phyloP scores from a whole-genome alignment of 116 monocot genomes.

The Dioscorea cayenensis region DNA sequence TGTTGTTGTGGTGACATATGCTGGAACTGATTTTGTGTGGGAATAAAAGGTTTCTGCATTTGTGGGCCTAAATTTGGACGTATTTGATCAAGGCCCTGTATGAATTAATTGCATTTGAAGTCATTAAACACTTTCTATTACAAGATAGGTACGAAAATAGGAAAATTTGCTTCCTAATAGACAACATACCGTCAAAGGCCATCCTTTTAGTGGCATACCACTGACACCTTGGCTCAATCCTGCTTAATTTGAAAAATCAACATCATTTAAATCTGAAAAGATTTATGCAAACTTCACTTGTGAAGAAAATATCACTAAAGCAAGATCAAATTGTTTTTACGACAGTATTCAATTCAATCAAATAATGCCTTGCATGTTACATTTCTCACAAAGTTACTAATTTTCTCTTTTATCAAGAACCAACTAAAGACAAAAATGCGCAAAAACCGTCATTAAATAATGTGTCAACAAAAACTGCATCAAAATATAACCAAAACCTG shows the following conservation, averaged over 20 bases:
- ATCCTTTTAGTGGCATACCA: slow-evolving; percentile 88
- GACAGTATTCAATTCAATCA: not conserved
- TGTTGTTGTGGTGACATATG: slow-evolving; percentile 84
- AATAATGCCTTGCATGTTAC: not conserved
- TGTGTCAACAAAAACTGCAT: too few relatives aligned
- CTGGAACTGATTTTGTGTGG: slow-evolving; percentile 78
- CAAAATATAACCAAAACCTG: too few relatives aligned
- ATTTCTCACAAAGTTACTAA: too few relatives aligned
- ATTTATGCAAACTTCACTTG: not conserved
- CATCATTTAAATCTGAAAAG: not conserved
- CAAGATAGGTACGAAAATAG: not conserved
- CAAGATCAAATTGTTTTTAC: not conserved
- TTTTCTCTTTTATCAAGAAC: too few relatives aligned
- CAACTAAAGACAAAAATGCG: too few relatives aligned
- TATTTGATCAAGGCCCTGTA: slow-evolving; percentile 83
- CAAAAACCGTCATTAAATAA: too few relatives aligned
- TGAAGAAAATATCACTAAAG: not conserved
- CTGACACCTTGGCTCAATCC: slow-evolving; percentile 85
- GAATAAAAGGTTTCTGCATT: slow-evolving; percentile 72
- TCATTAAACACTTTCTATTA: not conserved
- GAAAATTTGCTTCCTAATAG: not conserved
- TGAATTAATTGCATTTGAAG: not conserved
- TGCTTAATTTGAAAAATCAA: slow-evolving; percentile 6
- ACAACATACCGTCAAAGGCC: slow-evolving; percentile 82
- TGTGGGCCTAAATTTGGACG: slow-evolving; percentile 68